phyloP scores from a whole-genome alignment of 2,329 filamentous ascomycete genomes.

The Fusarium oligoseptatum region DNA sequence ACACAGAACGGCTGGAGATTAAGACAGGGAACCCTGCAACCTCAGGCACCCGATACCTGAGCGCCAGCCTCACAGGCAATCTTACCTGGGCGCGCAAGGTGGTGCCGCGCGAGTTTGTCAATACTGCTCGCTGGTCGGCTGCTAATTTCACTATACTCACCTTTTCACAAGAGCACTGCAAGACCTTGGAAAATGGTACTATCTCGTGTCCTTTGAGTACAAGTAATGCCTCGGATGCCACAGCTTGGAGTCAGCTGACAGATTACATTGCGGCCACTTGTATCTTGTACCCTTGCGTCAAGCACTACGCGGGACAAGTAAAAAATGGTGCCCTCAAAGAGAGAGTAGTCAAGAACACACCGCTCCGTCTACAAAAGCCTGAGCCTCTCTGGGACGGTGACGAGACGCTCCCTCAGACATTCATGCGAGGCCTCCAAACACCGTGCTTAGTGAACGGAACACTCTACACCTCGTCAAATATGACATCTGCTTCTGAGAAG shows the following conservation, averaged over 20 bases:
- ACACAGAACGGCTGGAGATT: not conserved
- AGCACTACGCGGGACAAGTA: constrained; percentile 6
- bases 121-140: constrained; percentile 3
- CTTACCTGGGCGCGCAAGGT: constrained; percentile 6
- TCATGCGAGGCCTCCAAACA: not conserved
- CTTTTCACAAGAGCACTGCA: constrained; percentile 9
- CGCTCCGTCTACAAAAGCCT: not conserved
- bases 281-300: constrained; percentile 17
- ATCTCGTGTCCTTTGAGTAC: constrained; percentile 2
- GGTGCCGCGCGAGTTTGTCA: not conserved
- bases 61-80: not conserved
- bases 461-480: constrained; percentile 12
- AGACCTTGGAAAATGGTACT: not conserved
- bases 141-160: constrained; percentile 6
- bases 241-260: not conserved
- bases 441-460: constrained; percentile 10
- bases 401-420: not conserved
- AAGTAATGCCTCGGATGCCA: not conserved
- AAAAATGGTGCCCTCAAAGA: not conserved
- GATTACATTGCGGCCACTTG: constrained; percentile 13
- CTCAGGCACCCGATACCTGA: not conserved
- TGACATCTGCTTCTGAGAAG: not conserved
- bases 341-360: not conserved
- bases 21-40: not conserved
- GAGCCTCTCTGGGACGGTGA: not conserved